Percentiles rank a stretch among this genome's conserved stretches.
phyloP scores from a whole-genome alignment of 2,329 filamentous ascomycete species.

The Cyphellophora europaea region DNA sequence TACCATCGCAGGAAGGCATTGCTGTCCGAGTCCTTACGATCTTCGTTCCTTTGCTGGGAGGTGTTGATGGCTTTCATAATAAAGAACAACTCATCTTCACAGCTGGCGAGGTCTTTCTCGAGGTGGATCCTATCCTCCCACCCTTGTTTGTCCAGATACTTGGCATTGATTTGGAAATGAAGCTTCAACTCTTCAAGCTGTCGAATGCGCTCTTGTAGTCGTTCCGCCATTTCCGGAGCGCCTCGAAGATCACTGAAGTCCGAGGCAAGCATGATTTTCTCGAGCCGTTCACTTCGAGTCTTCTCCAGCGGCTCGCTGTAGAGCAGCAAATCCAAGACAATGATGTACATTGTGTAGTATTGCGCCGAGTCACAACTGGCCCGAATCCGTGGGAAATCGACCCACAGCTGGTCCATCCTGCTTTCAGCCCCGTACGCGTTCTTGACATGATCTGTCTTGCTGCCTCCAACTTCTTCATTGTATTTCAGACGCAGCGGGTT shows the following conservation, averaged over 20 bases:
- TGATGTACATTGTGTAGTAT: constrained; percentile 97
- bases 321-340: constrained; percentile 87
- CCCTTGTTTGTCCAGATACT: constrained; percentile 74
- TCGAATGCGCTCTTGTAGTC: constrained; percentile 82
- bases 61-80: constrained; percentile 99
- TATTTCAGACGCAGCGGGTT: constrained; percentile 95
- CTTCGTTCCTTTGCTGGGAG: constrained; percentile 76
- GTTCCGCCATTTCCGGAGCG: constrained; percentile 84
- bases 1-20: constrained; percentile 83
- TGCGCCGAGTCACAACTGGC: constrained; percentile 96
- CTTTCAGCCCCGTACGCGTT: constrained; percentile 51
- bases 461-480: constrained; percentile 71
- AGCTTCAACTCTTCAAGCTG: constrained; percentile 94
- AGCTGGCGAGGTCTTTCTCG: constrained; percentile 78
- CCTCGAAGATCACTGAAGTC: constrained; percentile 96
- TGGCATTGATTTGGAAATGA: constrained; percentile 87
- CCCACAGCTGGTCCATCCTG: constrained; percentile 92
- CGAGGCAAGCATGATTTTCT: constrained; percentile 98
- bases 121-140: constrained; percentile 87
- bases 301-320: constrained; percentile 97
- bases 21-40: constrained; percentile 57
- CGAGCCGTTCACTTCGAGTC: constrained; percentile 85
- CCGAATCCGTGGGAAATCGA: constrained; percentile 88
- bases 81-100: constrained; percentile 97
- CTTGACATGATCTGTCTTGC: constrained; percentile 29